These are phyloP conservation scores for Claviceps fusiformis DNA, from an alignment of 2,329 filamentous ascomycete species.

Conservation along the genomic window DNA sequence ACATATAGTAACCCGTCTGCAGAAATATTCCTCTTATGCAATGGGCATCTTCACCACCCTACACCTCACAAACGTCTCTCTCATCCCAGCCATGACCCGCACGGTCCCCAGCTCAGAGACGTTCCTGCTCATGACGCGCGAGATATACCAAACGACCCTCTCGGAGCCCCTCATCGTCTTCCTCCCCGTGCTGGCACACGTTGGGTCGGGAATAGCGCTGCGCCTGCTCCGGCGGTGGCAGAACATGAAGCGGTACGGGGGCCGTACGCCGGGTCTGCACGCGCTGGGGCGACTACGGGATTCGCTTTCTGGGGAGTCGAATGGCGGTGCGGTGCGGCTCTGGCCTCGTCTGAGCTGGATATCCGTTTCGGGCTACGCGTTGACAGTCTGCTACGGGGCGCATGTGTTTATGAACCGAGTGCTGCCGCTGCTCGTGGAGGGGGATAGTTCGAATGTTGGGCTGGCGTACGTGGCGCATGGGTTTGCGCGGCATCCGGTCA, in stretches of 20 bases:
- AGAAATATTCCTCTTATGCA: conserved; percentile 81
- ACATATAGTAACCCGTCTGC: conserved; percentile 41
- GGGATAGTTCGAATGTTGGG: conserved; percentile 75
- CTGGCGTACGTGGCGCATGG: conserved; percentile 76
- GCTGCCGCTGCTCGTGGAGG: conserved; percentile 63
- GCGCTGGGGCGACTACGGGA: conserved; percentile 21
- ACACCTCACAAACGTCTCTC: conserved; percentile 68
- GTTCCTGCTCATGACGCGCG: conserved; percentile 80
- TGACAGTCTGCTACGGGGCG: conserved; percentile 50
- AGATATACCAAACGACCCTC: conserved; percentile 76
- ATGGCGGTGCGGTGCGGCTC: conserved; percentile 11
- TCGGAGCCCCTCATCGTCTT: conserved; percentile 70
- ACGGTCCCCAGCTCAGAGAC: conserved; percentile 65
- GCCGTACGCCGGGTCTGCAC: conserved; percentile 42
- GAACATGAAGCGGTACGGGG: conserved; percentile 63
- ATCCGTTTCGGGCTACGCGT: conserved; percentile 57
- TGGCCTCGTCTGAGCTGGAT: conserved; percentile 65
- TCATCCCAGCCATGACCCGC: conserved; percentile 62
- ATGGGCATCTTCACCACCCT: conserved; percentile 63
- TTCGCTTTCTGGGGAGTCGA: conserved; percentile 23
- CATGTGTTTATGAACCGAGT: conserved; percentile 67
- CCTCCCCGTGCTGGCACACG: conserved; percentile 60
- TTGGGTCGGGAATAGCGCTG: conserved; percentile 63
- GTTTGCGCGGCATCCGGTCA: conserved; percentile 55
- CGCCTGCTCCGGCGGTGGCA: conserved; percentile 62